Conservation (phyloP, 2,329 filamentous ascomycete genomes). For the Aspergillus arachidicola region DNA sequence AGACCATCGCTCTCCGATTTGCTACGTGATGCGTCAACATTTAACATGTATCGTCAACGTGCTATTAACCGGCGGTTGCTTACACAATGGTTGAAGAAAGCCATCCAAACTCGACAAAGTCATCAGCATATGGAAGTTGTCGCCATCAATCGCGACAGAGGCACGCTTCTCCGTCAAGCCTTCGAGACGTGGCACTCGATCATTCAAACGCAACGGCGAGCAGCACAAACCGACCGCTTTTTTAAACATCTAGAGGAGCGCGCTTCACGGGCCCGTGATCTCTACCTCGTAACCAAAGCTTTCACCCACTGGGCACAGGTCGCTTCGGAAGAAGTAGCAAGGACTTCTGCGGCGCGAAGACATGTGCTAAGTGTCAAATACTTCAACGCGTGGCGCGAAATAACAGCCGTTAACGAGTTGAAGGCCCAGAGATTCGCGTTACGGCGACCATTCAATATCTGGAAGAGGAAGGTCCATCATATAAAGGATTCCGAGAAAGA, state of each 20-base stretch:
- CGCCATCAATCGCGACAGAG: constrained; percentile 54
- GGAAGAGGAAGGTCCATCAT: constrained; percentile 48
- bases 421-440: constrained; percentile 56
- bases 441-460: constrained; percentile 57
- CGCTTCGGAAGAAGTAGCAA: constrained; percentile 65
- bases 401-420: constrained; percentile 63
- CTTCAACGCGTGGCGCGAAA: constrained; percentile 70
- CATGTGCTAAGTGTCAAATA: constrained; percentile 71
- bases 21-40: constrained; percentile 54
- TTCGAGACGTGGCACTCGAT: constrained; percentile 54
- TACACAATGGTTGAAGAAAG: constrained; percentile 51
- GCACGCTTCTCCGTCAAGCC: constrained; percentile 55
- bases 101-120: constrained; percentile 40
- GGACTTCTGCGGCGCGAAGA: constrained; percentile 67
- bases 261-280: constrained; percentile 64
- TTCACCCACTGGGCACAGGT: constrained; percentile 71
- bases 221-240: constrained; percentile 54
- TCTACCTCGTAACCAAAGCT: constrained; percentile 66
- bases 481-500: constrained; percentile 38
- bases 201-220: constrained; percentile 44
- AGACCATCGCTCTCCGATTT: constrained; percentile 55
- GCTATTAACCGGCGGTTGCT: constrained; percentile 44
- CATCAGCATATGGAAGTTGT: constrained; percentile 44
- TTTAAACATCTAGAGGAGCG: constrained; percentile 60
- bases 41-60: constrained; percentile 46